A percentile compares a stretch with the other conserved stretches of the same genome.
phyloP scores from a whole-genome alignment of 202 grass and related monocot species.

The Setaria italica region DNA sequence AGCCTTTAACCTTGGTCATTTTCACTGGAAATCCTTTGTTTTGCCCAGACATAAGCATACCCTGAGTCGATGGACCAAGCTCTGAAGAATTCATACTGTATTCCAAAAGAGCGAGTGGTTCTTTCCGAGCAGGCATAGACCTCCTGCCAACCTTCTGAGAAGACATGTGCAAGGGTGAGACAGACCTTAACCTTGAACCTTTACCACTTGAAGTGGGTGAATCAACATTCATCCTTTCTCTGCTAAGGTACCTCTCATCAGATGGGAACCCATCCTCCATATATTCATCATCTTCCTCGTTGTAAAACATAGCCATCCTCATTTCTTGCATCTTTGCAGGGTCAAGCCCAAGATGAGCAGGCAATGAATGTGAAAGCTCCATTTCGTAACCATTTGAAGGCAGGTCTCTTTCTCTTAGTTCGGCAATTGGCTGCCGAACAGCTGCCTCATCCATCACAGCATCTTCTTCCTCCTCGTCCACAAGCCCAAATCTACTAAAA shows the following conservation, averaged over 20 bases:
- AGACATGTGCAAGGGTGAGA: slow-evolving; percentile 66
- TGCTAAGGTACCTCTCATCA: slow-evolving; percentile 62
- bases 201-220: slow-evolving; percentile 67
- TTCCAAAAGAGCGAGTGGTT: slow-evolving; percentile 69
- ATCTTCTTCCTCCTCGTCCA: slow-evolving; percentile 88
- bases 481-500: slow-evolving; percentile 97
- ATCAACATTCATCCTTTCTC: slow-evolving; percentile 68
- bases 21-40: slow-evolving; percentile 72
- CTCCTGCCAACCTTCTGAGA: slow-evolving; percentile 61
- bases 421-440: slow-evolving; percentile 51
- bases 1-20: slow-evolving; percentile 82
- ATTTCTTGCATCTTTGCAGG: slow-evolving; percentile 89
- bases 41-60: slow-evolving; percentile 82
- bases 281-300: slow-evolving; percentile 64
- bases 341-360: slow-evolving; percentile 85
- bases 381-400: slow-evolving; percentile 52
- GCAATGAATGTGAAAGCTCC: slow-evolving; percentile 86
- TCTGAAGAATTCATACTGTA: slow-evolving; percentile 72
- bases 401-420: slow-evolving; percentile 69
- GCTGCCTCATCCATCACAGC: slow-evolving; percentile 63
- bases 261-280: slow-evolving; percentile 64
- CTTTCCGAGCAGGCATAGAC: slow-evolving; percentile 55
- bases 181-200: slow-evolving; percentile 51
- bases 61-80: slow-evolving; percentile 50
- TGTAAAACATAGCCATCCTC: slow-evolving; percentile 69